Conservation (phyloP, 345 rosid species). For the Mercurialis annua region DNA sequence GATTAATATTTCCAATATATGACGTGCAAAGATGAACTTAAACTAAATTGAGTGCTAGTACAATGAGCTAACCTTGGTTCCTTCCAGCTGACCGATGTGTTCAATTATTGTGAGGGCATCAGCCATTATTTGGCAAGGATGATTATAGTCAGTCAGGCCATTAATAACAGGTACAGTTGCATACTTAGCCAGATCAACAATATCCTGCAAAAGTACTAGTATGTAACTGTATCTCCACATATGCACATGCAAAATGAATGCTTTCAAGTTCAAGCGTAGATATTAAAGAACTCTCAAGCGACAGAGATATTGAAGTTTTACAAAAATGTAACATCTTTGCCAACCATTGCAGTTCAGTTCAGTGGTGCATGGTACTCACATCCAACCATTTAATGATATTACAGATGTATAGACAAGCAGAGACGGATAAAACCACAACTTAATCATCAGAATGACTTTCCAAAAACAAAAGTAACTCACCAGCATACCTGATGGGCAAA, state of each 20-base stretch:
- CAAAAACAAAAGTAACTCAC: constrained; percentile 48
- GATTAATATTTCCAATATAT: no score
- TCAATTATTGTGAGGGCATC: constrained; percentile 97
- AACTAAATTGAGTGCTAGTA: constrained; percentile 6
- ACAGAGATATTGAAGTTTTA: neutral
- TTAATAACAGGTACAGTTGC: constrained; percentile 80
- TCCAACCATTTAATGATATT: no score
- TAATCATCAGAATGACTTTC: neutral
- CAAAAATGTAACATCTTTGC: neutral
- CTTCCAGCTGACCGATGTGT: constrained; percentile 76
- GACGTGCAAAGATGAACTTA: neutral
- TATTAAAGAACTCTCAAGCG: neutral
- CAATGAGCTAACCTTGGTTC: constrained; percentile 65
- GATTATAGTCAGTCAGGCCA: constrained; percentile 93
- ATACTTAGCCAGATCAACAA: constrained; percentile 85
- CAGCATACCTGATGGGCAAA: constrained; percentile 98
- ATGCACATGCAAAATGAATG: neutral
- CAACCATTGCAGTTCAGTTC: neutral
- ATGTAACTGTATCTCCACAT: constrained; percentile 11
- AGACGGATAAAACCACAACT: neutral
- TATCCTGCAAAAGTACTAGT: constrained; percentile 51
- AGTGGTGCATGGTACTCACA: neutral
- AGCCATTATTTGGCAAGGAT: constrained; percentile 97
- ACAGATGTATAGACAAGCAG: neutral
- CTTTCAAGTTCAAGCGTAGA: neutral